Evolutionary conservation across 306 rosid species (phyloP).

Genomic region (Crataegus laevigata): DNA sequence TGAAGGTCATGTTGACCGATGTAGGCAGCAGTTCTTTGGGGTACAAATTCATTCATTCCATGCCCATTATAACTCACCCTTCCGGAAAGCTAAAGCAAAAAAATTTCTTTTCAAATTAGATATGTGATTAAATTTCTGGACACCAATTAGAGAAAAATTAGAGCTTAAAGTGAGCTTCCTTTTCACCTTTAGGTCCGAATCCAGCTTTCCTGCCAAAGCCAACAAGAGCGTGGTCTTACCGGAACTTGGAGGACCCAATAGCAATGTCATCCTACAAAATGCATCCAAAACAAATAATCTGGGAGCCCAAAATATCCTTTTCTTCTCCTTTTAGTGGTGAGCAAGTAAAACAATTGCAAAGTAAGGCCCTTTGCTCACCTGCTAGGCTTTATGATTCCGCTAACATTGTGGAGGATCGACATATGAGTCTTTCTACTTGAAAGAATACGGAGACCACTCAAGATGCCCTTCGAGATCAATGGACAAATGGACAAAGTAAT

Average conservation of each 20-base stretch:
- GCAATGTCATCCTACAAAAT: constrained; percentile 36
- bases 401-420: constrained; percentile 28
- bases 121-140: background rate
- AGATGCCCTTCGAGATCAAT: constrained; percentile 18
- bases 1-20: constrained; percentile 41
- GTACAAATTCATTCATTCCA: constrained; percentile 34
- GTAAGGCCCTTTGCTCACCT: constrained; percentile 20
- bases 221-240: constrained; percentile 43
- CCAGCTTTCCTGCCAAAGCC: constrained; percentile 50
- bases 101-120: background rate
- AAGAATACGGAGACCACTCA: constrained; percentile 18
- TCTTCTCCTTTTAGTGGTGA: background rate
- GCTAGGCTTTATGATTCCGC: constrained; percentile 37
- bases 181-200: constrained; percentile 21
- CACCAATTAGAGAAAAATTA: background rate
- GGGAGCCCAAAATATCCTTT: background rate
- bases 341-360: background rate
- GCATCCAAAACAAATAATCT: background rate
- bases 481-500: background rate
- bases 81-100: constrained; percentile 20
- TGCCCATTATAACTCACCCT: constrained; percentile 40
- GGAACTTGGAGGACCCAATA: constrained; percentile 51
- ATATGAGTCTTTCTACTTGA: constrained; percentile 27
- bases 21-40: constrained; percentile 42
- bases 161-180: background rate